Conservation (phyloP, 2,329 filamentous ascomycete species). For the Pezizomycotina sp. region DNA sequence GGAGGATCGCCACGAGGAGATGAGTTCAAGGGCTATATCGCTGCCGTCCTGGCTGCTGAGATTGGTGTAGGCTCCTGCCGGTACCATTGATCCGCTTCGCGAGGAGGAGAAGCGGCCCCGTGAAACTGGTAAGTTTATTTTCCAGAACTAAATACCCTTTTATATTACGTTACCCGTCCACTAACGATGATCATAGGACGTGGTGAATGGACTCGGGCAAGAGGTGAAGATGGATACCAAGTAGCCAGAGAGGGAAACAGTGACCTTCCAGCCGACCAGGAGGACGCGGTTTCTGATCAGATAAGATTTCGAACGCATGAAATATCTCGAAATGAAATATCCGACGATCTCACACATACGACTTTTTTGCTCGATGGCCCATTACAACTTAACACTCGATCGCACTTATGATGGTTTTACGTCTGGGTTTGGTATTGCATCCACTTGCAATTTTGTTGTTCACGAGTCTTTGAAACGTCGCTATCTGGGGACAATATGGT, state of each 20-base stretch:
- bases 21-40: slow-evolving; percentile 57
- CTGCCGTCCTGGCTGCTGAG: slow-evolving; percentile 46
- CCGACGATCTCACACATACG: slow-evolving; percentile 6
- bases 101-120: slow-evolving; percentile 22
- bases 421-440: no score
- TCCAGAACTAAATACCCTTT: neutral
- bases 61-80: slow-evolving; percentile 19
- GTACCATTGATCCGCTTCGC: slow-evolving; percentile 12
- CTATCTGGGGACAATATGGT: no score
- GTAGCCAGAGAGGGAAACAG: slow-evolving; percentile 2
- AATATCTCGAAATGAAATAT: slow-evolving; percentile 18
- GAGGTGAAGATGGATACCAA: slow-evolving; percentile 23
- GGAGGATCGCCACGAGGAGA: slow-evolving; percentile 60
- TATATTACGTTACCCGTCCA: slow-evolving; percentile 4
- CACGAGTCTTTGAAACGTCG: no score
- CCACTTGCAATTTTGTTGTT: no score
- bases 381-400: neutral
- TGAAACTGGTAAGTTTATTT: slow-evolving; percentile 22
- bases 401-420: no score
- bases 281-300: slow-evolving; percentile 11
- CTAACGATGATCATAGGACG: slow-evolving; percentile 21
- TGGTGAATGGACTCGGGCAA: slow-evolving; percentile 23
- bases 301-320: slow-evolving; percentile 12
- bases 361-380: neutral
- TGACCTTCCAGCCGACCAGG: slow-evolving; percentile 16